Conservation (phyloP, 1,139 yeast genomes). For the Taphrina wiesneri region DNA sequence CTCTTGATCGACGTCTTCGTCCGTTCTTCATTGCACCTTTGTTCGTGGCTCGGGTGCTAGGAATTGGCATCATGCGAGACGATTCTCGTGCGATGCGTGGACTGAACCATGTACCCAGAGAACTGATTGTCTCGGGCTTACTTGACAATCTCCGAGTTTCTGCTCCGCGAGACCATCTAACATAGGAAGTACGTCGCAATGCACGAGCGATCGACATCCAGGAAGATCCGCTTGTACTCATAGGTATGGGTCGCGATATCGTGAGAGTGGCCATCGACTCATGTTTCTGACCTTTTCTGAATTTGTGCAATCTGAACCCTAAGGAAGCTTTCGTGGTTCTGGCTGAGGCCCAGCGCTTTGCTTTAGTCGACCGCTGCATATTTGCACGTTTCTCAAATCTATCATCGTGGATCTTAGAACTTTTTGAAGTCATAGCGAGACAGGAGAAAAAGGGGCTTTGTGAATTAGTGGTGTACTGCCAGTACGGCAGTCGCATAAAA, state of each 20-base stretch:
- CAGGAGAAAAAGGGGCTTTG: background rate
- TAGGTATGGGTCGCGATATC: background rate
- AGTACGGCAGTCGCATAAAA: background rate
- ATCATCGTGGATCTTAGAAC: background rate
- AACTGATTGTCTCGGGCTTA: slow-evolving; percentile 6
- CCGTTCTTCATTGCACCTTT: background rate
- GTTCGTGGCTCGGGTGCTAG: background rate
- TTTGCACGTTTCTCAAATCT: background rate
- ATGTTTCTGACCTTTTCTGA: background rate
- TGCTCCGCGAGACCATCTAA: background rate
- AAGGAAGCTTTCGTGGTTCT: background rate
- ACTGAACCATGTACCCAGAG: slow-evolving; percentile 1
- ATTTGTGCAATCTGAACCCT: background rate
- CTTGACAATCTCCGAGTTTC: background rate
- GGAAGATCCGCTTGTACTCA: background rate
- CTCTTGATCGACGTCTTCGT: background rate
- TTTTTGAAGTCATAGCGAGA: background rate
- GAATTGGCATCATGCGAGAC: background rate
- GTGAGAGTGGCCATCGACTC: background rate
- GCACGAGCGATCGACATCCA: slow-evolving; percentile 3
- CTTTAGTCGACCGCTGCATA: background rate
- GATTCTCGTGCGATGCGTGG: background rate
- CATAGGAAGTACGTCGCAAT: background rate
- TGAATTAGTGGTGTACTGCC: background rate
- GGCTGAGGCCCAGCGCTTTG: background rate